A percentile compares a stretch with the other conserved stretches of the same genome.
phyloP scores from a whole-genome alignment of 805 yeast species.

The Saccharomycopsis olivae region DNA sequence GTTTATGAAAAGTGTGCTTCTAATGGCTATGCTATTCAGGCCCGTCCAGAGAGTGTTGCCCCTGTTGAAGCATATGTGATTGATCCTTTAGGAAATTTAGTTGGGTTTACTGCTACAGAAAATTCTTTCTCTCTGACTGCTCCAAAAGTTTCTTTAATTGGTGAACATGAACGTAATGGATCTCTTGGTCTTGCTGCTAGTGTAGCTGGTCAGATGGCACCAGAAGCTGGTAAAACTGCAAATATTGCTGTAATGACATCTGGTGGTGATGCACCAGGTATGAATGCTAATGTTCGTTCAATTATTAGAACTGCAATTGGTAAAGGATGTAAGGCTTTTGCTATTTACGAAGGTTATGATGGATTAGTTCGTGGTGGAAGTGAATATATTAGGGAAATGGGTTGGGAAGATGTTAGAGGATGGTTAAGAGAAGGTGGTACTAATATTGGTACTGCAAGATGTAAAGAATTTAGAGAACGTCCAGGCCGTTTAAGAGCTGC shows the following conservation, averaged over 20 bases:
- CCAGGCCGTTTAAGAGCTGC: constrained; percentile 56
- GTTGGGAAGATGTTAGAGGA: constrained; percentile 66
- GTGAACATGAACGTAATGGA: not conserved
- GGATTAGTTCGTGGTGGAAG: constrained; percentile 61
- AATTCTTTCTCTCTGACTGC: constrained; percentile 48
- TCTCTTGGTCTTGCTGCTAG: not conserved
- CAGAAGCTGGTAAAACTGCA: constrained; percentile 21
- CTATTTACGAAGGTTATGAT: constrained; percentile 63
- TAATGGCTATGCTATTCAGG: constrained; percentile 27
- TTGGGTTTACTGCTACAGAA: constrained; percentile 63
- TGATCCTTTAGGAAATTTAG: constrained; percentile 75
- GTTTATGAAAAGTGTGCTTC: constrained; percentile 19
- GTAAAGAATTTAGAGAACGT: constrained; percentile 55
- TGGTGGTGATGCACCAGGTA: constrained; percentile 78
- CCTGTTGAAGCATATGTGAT: constrained; percentile 68
- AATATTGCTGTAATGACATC: constrained; percentile 72
- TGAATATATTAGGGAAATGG: constrained; percentile 43
- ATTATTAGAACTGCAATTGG: constrained; percentile 59
- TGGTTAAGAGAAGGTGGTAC: constrained; percentile 69
- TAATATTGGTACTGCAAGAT: constrained; percentile 69
- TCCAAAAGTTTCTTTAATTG: constrained; percentile 20
- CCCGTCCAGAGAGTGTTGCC: constrained; percentile 58
- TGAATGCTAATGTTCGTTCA: constrained; percentile 69
- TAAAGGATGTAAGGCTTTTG: constrained; percentile 56
- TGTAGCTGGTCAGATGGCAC: constrained; percentile 21